A percentile compares a stretch with the other conserved stretches of the same genome.
Evolutionary conservation across 345 rosid genomes (phyloP).

Genomic region (Linum lewisii): DNA sequence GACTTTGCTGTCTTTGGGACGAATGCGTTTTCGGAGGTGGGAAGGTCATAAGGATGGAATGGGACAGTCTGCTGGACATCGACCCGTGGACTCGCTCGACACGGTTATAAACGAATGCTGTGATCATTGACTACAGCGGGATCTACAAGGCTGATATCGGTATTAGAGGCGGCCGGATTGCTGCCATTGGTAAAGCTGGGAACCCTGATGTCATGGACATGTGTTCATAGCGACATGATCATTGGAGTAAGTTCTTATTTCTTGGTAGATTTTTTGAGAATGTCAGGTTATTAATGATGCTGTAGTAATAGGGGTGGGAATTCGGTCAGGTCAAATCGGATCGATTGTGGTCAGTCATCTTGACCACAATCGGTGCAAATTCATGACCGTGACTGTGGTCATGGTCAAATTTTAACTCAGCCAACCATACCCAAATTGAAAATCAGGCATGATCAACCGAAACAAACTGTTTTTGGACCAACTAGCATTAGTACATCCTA

Average conservation of each 20-base stretch:
- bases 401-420: no score
- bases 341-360: no score
- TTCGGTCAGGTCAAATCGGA: no score
- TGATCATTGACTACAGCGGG: conserved; percentile 76
- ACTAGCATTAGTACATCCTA: no score
- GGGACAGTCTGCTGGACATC: conserved; percentile 70
- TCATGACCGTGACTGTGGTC: no score
- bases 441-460: no score
- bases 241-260: conserved; percentile 54
- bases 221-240: conserved; percentile 41
- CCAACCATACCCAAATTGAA: no score
- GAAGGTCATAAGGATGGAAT: conserved; percentile 95
- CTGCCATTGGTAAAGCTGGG: conserved; percentile 81
- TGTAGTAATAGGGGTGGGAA: no score
- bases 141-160: conserved; percentile 91
- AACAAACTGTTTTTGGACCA: no score
- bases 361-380: no score
- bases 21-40: conserved; percentile 99
- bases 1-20: conserved; percentile 84
- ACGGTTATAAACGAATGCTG: conserved; percentile 72
- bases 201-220: conserved; percentile 77
- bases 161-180: conserved; percentile 53
- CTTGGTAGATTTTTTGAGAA: neutral
- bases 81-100: conserved; percentile 47
- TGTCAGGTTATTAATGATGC: neutral